phyloP scores from a whole-genome alignment of 1,284 basidiomycete species.

The Blastosporella zonata region DNA sequence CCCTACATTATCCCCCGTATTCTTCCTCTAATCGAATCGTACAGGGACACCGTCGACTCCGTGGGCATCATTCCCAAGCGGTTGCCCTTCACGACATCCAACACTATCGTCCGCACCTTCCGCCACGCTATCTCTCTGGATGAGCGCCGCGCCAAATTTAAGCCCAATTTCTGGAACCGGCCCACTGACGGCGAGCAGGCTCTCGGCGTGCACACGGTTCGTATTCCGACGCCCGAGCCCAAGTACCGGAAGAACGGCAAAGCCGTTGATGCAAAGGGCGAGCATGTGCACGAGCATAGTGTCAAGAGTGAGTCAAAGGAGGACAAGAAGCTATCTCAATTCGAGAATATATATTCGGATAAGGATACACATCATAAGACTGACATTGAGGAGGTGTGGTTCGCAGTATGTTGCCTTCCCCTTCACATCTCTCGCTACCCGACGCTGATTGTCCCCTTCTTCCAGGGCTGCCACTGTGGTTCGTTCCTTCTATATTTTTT shows the following conservation, averaged over 20 bases:
- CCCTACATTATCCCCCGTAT: not conserved
- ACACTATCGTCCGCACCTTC: conserved; percentile 56
- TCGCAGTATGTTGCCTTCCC: conserved; percentile 28
- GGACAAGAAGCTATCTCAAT: conserved; percentile 16
- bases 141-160: conserved; percentile 65
- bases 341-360: conserved; percentile 29
- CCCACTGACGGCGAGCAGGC: conserved; percentile 25
- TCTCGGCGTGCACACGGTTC: conserved; percentile 10
- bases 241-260: conserved; percentile 7
- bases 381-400: conserved; percentile 54
- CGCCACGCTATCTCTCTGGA: conserved; percentile 68
- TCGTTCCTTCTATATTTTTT: conserved; percentile 11
- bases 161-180: conserved; percentile 43
- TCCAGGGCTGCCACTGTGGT: conserved; percentile 24
- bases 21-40: not conserved
- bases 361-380: conserved; percentile 30
- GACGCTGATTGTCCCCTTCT: conserved; percentile 28
- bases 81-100: conserved; percentile 37
- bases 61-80: conserved; percentile 32
- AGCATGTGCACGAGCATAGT: not conserved
- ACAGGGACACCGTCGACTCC: conserved; percentile 33
- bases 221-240: conserved; percentile 6
- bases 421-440: conserved; percentile 23
- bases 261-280: not conserved
- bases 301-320: conserved; percentile 18